Evolutionary conservation across 352 stramenopile genomes (phyloP).

Genomic region (Globisporangium barbulae): DNA sequence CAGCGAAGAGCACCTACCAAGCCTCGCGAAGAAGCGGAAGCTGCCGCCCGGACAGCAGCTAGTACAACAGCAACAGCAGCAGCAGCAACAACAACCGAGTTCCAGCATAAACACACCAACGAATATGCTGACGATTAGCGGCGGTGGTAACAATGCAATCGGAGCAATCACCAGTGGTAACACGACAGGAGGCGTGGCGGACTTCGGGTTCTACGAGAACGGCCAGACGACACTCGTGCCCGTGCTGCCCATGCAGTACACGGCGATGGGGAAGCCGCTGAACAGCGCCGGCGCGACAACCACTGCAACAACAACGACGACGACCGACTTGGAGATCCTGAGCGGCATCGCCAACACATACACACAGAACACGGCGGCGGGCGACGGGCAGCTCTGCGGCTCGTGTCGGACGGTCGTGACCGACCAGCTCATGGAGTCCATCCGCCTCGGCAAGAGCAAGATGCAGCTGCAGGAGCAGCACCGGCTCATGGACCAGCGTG

Average conservation of each 20-base stretch:
- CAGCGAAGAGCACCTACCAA: slow-evolving; percentile 17
- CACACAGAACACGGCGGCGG: slow-evolving; percentile 40
- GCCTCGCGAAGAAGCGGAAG: slow-evolving; percentile 52
- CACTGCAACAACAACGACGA: not conserved
- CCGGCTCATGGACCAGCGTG: slow-evolving; percentile 47
- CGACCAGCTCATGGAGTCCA: slow-evolving; percentile 77
- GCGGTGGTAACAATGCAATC: not conserved
- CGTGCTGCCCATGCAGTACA: slow-evolving; percentile 66
- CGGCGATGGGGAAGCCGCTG: slow-evolving; percentile 18
- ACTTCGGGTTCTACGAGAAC: slow-evolving; percentile 67
- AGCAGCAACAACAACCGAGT: not conserved
- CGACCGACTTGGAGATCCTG: slow-evolving; percentile 74
- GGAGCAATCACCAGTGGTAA: not conserved
- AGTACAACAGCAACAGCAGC: slow-evolving; percentile 11
- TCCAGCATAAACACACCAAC: slow-evolving; percentile 17
- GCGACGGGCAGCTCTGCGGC: slow-evolving; percentile 53
- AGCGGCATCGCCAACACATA: slow-evolving; percentile 84
- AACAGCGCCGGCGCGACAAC: not conserved
- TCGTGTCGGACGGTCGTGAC: slow-evolving; percentile 62
- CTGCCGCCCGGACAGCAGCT: slow-evolving; percentile 23
- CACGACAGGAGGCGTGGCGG: slow-evolving; percentile 14
- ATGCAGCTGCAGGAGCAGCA: slow-evolving; percentile 65
- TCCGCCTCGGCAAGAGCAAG: slow-evolving; percentile 61
- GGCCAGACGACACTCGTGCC: slow-evolving; percentile 37
- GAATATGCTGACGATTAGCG: not conserved